Percentiles rank a stretch among this genome's conserved stretches.
These are phyloP conservation scores for Phytopythium montanum DNA, from an alignment of 352 stramenopile genomes.

Conservation along the genomic window DNA sequence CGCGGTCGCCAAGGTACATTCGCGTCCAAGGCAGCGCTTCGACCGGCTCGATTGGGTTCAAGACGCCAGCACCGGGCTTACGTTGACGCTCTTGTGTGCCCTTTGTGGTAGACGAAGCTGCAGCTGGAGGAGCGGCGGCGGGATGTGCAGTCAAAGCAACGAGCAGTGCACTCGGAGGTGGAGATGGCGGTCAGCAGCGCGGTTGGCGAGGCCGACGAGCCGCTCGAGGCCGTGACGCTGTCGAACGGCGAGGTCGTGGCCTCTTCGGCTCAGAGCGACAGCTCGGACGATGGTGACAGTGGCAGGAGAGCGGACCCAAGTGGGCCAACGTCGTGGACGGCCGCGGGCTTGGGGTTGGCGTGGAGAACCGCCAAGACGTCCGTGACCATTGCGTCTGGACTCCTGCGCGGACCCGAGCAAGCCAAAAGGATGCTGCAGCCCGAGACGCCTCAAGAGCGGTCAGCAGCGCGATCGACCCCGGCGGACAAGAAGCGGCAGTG, in stretches of 20 bases:
- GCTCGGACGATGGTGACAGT: not conserved
- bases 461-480: not conserved
- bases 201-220: slow-evolving; percentile 26
- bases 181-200: slow-evolving; percentile 45
- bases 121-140: slow-evolving; percentile 49
- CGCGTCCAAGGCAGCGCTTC: too few relatives aligned
- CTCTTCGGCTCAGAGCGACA: not conserved
- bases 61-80: not conserved
- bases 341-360: slow-evolving; percentile 28
- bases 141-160: slow-evolving; percentile 29
- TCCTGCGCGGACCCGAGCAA: slow-evolving; percentile 43
- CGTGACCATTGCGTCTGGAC: slow-evolving; percentile 33
- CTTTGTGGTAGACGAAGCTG: slow-evolving; percentile 34
- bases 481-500: slow-evolving; percentile 19
- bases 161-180: slow-evolving; percentile 44
- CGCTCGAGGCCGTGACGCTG: slow-evolving; percentile 15
- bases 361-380: slow-evolving; percentile 43
- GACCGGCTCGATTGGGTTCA: not conserved
- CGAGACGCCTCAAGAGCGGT: not conserved
- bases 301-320: slow-evolving; percentile 8
- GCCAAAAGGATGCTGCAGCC: slow-evolving; percentile 28
- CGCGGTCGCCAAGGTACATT: slow-evolving; percentile 46
- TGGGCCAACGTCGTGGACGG: slow-evolving; percentile 18
- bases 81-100: not conserved
- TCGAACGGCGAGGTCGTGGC: not conserved